Percentiles rank a stretch among this genome's conserved stretches.
Conservation (phyloP, 371 early-diverging fungal genomes). For the Lichtheimia ornata region DNA sequence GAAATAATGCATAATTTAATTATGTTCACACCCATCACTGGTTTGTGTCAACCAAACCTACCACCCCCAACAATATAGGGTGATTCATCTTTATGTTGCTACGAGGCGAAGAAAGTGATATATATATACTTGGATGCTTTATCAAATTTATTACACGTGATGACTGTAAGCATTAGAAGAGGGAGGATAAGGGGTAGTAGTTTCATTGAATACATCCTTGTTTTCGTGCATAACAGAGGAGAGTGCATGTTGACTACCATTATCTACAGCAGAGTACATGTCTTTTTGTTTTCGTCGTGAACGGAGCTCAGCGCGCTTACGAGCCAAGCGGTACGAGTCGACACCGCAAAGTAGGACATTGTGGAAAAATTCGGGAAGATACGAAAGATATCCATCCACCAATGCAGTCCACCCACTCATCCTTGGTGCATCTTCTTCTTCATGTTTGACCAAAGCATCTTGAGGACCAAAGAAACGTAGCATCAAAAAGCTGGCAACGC, state of each 20-base stretch:
- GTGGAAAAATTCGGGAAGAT: slow-evolving; percentile 45
- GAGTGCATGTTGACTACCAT: slow-evolving; percentile 14
- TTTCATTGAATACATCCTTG: neutral
- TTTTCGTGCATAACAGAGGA: slow-evolving; percentile 4
- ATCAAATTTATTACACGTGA: no score
- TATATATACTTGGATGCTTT: no score
- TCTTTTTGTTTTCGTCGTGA: slow-evolving; percentile 18
- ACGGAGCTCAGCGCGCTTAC: slow-evolving; percentile 39
- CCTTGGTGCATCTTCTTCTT: slow-evolving; percentile 9
- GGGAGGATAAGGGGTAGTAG: no score
- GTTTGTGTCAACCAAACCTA: no score
- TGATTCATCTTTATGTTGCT: no score
- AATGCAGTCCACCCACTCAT: slow-evolving; percentile 36
- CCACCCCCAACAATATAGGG: no score
- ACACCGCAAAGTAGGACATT: slow-evolving; percentile 45
- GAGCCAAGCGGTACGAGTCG: slow-evolving; percentile 38
- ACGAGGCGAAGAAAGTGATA: no score
- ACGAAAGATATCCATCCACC: slow-evolving; percentile 40
- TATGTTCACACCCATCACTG: no score
- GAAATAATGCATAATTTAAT: no score
- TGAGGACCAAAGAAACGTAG: slow-evolving; percentile 37
- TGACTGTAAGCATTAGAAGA: no score
- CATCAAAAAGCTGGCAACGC: slow-evolving; percentile 39
- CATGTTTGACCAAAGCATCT: slow-evolving; percentile 10
- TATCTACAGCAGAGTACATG: slow-evolving; percentile 10